phyloP scores from a whole-genome alignment of 1,139 yeast species.

The Yamadazyma songkhlaensis region DNA sequence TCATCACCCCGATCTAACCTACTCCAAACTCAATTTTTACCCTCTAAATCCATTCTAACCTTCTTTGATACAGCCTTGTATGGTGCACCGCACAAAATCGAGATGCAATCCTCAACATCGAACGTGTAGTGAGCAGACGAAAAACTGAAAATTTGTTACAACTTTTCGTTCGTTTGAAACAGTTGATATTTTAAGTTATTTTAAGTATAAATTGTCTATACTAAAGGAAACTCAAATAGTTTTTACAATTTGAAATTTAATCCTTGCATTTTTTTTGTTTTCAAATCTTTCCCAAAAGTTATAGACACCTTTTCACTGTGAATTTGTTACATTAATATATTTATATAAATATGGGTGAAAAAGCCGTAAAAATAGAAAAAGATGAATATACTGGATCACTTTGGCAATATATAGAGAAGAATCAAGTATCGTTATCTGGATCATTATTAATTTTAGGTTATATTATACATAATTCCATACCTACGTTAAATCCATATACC shows the following conservation, averaged over 20 bases:
- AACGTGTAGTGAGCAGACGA: conserved; percentile 5
- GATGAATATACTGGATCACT: conserved; percentile 21
- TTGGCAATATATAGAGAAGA: conserved; percentile 33
- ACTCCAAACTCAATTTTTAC: too few relatives aligned
- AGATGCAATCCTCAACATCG: conserved; percentile 1
- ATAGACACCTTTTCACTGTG: too few relatives aligned
- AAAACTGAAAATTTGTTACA: conserved; percentile 3
- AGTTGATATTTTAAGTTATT: background rate
- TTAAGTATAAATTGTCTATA: too few relatives aligned
- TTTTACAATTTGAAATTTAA: too few relatives aligned
- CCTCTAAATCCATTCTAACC: too few relatives aligned
- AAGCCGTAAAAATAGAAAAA: background rate
- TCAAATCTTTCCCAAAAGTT: too few relatives aligned
- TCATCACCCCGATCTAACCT: too few relatives aligned
- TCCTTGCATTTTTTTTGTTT: too few relatives aligned
- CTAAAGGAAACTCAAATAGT: too few relatives aligned
- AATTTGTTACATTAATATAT: background rate
- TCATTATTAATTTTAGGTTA: conserved; percentile 27
- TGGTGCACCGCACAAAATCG: background rate
- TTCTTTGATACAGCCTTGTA: too few relatives aligned
- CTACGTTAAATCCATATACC: conserved; percentile 23
- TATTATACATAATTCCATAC: conserved; percentile 21
- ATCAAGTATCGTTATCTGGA: conserved; percentile 38
- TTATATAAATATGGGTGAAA: background rate
- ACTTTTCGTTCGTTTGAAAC: conserved; percentile 1